Percentiles rank a stretch among this genome's conserved stretches.
Conservation (phyloP, 2,329 filamentous ascomycete genomes). For the Fusarium xylarioides region DNA sequence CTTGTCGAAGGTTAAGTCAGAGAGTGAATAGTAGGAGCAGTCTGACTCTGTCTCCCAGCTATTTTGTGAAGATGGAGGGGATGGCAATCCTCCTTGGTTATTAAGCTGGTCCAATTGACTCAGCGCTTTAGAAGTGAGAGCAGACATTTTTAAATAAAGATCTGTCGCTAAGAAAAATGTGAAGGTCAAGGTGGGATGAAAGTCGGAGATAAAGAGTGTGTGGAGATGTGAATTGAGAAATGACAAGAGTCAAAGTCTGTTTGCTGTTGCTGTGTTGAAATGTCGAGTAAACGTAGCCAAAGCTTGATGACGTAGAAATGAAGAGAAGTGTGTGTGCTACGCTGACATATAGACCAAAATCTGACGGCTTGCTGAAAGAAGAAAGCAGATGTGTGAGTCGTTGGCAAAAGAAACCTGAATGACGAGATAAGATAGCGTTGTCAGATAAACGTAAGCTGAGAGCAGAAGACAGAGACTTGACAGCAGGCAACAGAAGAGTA, state of each 20-base stretch:
- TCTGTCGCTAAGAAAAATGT: no score
- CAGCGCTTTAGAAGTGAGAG: neutral
- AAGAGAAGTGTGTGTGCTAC: neutral
- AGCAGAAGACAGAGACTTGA: neutral
- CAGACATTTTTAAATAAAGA: neutral
- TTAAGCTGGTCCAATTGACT: neutral
- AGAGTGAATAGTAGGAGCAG: slow-evolving; percentile 18
- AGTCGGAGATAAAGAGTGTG: neutral
- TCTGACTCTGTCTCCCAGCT: slow-evolving; percentile 7
- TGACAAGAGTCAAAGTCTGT: neutral
- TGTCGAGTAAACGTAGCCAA: rapidly evolving
- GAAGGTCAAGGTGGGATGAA: neutral
- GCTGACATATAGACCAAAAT: neutral
- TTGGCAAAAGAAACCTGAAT: neutral
- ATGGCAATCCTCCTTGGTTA: neutral
- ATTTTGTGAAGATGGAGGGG: neutral
- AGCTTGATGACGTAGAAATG: no score
- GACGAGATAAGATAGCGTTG: neutral
- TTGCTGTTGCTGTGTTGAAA: neutral
- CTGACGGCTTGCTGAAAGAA: neutral
- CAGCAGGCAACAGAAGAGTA: neutral
- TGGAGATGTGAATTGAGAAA: rapidly evolving
- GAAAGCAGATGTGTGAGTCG: neutral
- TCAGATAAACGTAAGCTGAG: neutral
- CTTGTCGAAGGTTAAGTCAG: neutral